Percentiles rank a stretch among this genome's conserved stretches.
Conservation (phyloP, 345 rosid species). For the Pugionium cornutum region DNA sequence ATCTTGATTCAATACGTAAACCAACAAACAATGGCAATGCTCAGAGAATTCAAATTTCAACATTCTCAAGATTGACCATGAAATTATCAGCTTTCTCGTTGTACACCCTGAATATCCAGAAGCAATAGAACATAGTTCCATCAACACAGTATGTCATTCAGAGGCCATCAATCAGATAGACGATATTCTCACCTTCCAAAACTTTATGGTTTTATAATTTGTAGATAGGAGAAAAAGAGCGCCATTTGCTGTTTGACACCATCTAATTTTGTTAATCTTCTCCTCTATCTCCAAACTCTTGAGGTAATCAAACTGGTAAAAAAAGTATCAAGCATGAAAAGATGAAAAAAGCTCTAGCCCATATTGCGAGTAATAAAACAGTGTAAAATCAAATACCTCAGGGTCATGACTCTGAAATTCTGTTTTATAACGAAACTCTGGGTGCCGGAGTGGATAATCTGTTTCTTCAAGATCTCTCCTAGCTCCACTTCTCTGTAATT, state of each 20-base stretch:
- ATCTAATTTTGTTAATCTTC: slow-evolving; percentile 93
- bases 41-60: slow-evolving; percentile 12
- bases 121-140: slow-evolving; percentile 16
- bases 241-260: slow-evolving; percentile 82
- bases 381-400: no score
- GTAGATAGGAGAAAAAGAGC: slow-evolving; percentile 90
- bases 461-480: slow-evolving; percentile 53
- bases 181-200: slow-evolving; percentile 61
- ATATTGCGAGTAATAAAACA: no score
- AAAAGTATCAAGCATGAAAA: slow-evolving; percentile 18
- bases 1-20: slow-evolving; percentile 16
- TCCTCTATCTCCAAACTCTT: slow-evolving; percentile 99
- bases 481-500: slow-evolving; percentile 22
- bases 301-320: slow-evolving; percentile 86
- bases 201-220: slow-evolving; percentile 93
- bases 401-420: slow-evolving; percentile 98
- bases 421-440: slow-evolving; percentile 90
- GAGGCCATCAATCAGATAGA: not conserved
- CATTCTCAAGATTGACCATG: slow-evolving; percentile 9
- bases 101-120: slow-evolving; percentile 4
- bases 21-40: slow-evolving; percentile 21
- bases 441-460: slow-evolving; percentile 69
- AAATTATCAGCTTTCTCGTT: slow-evolving; percentile 3
- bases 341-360: no score
- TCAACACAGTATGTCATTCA: slow-evolving; percentile 3